A percentile compares a stretch with the other conserved stretches of the same genome.
Conservation (phyloP, 2,329 filamentous ascomycete species). For the Pseudogymnoascus sp. region DNA sequence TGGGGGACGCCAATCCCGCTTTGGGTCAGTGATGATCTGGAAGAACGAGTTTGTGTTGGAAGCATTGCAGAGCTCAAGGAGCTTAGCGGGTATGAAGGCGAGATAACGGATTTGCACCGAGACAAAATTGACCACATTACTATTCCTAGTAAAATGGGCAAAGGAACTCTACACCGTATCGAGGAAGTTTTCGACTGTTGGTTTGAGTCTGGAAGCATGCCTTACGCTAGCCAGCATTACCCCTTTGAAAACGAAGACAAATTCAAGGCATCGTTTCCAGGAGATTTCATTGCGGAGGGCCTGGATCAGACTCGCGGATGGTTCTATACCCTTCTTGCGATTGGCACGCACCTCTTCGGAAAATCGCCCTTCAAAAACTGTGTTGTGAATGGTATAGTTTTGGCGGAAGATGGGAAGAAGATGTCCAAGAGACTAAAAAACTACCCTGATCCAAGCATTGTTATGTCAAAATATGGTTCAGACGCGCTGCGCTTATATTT, state of each 20-base stretch:
- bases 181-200: constrained; percentile 94
- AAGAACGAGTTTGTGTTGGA: constrained; percentile 79
- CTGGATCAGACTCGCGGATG: constrained; percentile 90
- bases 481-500: constrained; percentile 91
- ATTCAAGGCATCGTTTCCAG: constrained; percentile 75
- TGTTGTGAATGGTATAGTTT: constrained; percentile 90
- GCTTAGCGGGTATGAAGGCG: constrained; percentile 77
- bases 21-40: constrained; percentile 84
- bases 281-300: constrained; percentile 90
- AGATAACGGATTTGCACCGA: constrained; percentile 78
- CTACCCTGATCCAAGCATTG: constrained; percentile 76
- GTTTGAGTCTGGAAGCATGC: constrained; percentile 96
- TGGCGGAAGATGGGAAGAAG: constrained; percentile 94
- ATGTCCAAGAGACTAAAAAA: constrained; percentile 98
- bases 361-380: constrained; percentile 87
- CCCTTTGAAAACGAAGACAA: constrained; percentile 82
- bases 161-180: constrained; percentile 70
- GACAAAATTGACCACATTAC: constrained; percentile 92
- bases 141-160: constrained; percentile 82
- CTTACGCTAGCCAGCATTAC: constrained; percentile 83
- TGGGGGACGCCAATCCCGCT: constrained; percentile 91
- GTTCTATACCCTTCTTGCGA: constrained; percentile 89
- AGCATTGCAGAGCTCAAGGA: constrained; percentile 77
- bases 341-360: constrained; percentile 82
- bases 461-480: constrained; percentile 83